Conservation (phyloP, 176 grass and related monocot genomes). For the Leersia perrieri region DNA sequence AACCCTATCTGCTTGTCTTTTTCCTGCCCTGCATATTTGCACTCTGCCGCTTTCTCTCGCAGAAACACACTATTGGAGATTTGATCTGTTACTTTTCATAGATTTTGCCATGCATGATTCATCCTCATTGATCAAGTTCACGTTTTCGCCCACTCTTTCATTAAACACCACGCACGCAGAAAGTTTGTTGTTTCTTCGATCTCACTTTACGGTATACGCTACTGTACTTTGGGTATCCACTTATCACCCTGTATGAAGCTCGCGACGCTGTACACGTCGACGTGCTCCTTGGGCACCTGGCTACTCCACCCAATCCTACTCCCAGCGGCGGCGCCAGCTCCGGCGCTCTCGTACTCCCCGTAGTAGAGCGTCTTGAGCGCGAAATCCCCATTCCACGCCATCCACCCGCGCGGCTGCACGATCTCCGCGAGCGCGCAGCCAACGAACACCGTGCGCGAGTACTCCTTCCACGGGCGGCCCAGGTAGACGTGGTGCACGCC, state of each 20-base stretch:
- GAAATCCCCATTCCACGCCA: constrained; percentile 75
- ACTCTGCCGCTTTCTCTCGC: neutral
- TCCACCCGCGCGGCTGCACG: constrained; percentile 75
- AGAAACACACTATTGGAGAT: neutral
- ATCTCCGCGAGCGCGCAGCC: constrained; percentile 62
- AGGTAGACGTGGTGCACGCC: constrained; percentile 66
- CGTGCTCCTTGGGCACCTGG: constrained; percentile 62
- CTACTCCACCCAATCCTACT: constrained; percentile 75
- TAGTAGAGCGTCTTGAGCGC: constrained; percentile 86
- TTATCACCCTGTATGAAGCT: constrained; percentile 80
- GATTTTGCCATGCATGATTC: neutral
- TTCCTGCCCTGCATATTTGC: neutral
- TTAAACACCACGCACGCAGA: neutral
- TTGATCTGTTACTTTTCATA: neutral
- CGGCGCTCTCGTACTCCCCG: constrained; percentile 66
- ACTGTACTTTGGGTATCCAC: constrained; percentile 63
- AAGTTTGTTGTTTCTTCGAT: no score
- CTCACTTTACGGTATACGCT: no score
- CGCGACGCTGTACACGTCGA: constrained; percentile 65
- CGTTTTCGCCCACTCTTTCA: neutral
- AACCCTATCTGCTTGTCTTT: constrained; percentile 1
- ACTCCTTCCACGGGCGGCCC: constrained; percentile 90
- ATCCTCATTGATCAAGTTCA: neutral
- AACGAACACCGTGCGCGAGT: constrained; percentile 79
- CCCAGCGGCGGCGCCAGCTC: constrained; percentile 38